A percentile compares a stretch with the other conserved stretches of the same genome.
These are phyloP conservation scores for Tylopilus cervinicoccineus DNA, from an alignment of 768 basidiomycete species.

Conservation along the genomic window DNA sequence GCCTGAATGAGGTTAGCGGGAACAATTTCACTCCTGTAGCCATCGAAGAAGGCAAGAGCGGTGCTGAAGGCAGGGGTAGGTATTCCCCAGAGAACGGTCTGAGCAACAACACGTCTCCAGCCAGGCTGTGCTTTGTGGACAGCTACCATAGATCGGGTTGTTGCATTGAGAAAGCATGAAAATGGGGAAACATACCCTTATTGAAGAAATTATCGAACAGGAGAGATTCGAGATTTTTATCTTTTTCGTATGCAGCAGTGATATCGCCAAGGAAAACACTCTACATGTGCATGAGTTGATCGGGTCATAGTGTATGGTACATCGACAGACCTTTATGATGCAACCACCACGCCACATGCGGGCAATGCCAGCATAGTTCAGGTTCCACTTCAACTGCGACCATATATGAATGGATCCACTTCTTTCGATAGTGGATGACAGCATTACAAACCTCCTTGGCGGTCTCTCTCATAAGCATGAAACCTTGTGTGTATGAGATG, in stretches of 20 bases:
- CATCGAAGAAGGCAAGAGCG: constrained; percentile 97
- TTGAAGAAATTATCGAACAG: constrained; percentile 98
- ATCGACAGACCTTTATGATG: constrained; percentile 80
- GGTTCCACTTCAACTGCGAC: constrained; percentile 70
- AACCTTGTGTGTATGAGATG: constrained; percentile 99
- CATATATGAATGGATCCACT: constrained; percentile 3
- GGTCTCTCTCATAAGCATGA: constrained; percentile 99
- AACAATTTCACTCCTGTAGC: constrained; percentile 92
- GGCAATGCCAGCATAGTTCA: constrained; percentile 98
- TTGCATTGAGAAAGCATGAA: background rate
- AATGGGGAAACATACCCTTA: constrained; percentile 50
- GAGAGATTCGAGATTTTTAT: constrained; percentile 79
- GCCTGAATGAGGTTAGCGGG: constrained; percentile 95
- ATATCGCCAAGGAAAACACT: constrained; percentile 95
- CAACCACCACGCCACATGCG: constrained; percentile 99
- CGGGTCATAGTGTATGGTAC: constrained; percentile 7
- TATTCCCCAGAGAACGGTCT: constrained; percentile 96
- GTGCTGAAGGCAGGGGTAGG: constrained; percentile 98
- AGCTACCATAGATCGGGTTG: constrained; percentile 40
- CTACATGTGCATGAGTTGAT: constrained; percentile 24
- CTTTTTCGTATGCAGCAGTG: constrained; percentile 85
- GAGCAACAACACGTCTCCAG: constrained; percentile 96
- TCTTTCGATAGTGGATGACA: constrained; percentile 9
- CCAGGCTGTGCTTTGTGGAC: constrained; percentile 94
- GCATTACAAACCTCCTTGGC: constrained; percentile 71